Base-by-base conservation (phyloP, 1,284 basidiomycete genomes). In the Cutaneotrichosporon cutaneum region DNA sequence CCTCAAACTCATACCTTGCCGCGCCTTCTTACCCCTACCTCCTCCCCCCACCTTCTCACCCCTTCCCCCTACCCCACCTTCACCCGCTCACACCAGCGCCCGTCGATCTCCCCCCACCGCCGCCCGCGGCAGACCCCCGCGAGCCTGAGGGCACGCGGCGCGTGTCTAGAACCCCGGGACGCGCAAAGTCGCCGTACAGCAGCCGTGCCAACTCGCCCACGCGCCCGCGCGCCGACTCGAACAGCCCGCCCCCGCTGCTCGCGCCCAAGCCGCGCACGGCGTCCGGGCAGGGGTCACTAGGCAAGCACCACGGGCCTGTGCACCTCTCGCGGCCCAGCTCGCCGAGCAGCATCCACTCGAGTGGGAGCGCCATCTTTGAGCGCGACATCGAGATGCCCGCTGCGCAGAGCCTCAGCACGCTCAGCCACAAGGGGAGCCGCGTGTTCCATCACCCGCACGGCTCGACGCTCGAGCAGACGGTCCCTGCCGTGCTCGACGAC, bases 401-500 rank as follows among this genome's bases (percentile, higher is more conserved):
- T 7, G 70, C 75, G 3, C 70, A 71, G 32, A 70, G 70, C 9
- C 65, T 76, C 22, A 68, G 69, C 11, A 62, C 60, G 26, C 69
- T 77, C 51, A 71, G 68, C 52, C 76, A 77, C 68, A 78, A 77
- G 67, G 54, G 72, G 8, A 71, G 69, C 33, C 65, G 75, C 36
- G 59, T 77, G 30, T 70, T 69, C 27, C 73, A 74, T 50, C 73
- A 74, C 52, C 66, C 75, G 3, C 77, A 78, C 58, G 77, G 75
- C 10, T 73, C 72, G 0, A 67, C 69, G 2, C 63, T 78, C 26
- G 77, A 78, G 59, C 72, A 76, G 39, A 72, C 72, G 3, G 77
- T 80, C 22, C 78, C 78, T 0, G 75, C 78, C 2, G 78, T 78
- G 0, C 62, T 80, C 52, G 77, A 79, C 55, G 77, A 79, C 61